Evolutionary conservation across 805 yeast genomes (phyloP).

Genomic region (Candida hungchunana): DNA sequence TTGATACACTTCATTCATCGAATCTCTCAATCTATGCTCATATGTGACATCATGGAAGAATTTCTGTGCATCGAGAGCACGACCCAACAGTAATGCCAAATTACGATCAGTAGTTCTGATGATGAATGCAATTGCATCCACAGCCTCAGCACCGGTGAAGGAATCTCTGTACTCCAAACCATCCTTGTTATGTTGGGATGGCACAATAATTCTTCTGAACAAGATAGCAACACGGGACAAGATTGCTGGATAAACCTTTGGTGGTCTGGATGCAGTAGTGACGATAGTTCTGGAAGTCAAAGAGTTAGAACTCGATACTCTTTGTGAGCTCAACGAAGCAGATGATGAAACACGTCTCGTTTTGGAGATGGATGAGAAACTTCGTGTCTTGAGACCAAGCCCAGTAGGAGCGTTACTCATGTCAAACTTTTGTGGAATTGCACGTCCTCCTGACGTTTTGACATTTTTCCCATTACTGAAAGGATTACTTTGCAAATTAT

Average conservation of each 20-base stretch:
- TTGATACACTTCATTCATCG: constrained; percentile 81
- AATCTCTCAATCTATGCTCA: constrained; percentile 88
- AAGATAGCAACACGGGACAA: constrained; percentile 78
- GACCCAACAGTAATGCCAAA: constrained; percentile 80
- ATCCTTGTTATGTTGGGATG: constrained; percentile 81
- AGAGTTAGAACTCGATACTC: constrained; percentile 23
- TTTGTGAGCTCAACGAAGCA: constrained; percentile 23
- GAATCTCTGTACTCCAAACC: constrained; percentile 90
- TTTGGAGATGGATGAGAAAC: constrained; percentile 36
- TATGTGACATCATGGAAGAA: constrained; percentile 94
- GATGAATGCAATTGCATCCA: constrained; percentile 81
- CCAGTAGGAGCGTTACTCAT: constrained; percentile 28
- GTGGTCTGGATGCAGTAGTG: constrained; percentile 42
- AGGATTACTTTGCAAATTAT: constrained; percentile 18
- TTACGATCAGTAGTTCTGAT: constrained; percentile 89
- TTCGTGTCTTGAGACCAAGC: constrained; percentile 41
- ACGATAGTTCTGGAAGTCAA: constrained; percentile 39
- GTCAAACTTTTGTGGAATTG: constrained; percentile 44
- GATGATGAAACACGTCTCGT: constrained; percentile 24
- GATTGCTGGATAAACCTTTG: constrained; percentile 85
- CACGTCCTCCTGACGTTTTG: constrained; percentile 39
- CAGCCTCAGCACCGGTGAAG: constrained; percentile 91
- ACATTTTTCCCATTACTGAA: constrained; percentile 29
- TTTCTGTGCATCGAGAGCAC: constrained; percentile 91
- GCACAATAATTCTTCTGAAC: constrained; percentile 63